Base-by-base conservation (phyloP, 2,329 filamentous ascomycete species). In the Ophiostoma montium region DNA sequence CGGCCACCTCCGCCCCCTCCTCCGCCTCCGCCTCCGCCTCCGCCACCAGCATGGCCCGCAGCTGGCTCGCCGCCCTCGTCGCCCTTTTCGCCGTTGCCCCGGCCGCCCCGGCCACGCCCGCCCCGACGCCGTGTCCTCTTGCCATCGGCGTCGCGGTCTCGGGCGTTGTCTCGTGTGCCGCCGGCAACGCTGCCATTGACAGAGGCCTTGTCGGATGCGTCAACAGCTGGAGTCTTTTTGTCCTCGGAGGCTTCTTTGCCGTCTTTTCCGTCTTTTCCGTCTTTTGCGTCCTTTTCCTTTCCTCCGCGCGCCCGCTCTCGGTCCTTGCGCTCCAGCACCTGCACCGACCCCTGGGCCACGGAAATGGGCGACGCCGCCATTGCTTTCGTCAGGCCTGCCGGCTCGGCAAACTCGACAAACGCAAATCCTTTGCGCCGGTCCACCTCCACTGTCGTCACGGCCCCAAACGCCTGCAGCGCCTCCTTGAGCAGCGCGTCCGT, bases 401-500 rank as follows among this genome's bases (percentile, higher is more conserved):
- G 74, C 19, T 87, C 80, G 10, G 76, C 75, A 66, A 95, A 96
- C 54, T 95, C 86, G 35, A 94, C 82, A 61, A 95, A 95, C 2
- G 88, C 90, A 59, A 95, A 94, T 0, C 88, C 88, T 63, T 95
- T 95, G 59, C 89, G 84, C 63, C 88, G 89, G 62, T 96, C 90
- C 48, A 96, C 90, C 58, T 95, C 90, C 16, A 95, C 86, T 55
- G 79, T 83, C 0, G 77, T 77, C 42, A 95, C 76, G 1, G 75
- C 64, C 2, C 90, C 90, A 57, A 87, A 94, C 0, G 68, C 65
- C 41, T 80, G 74, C 61, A 96, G 78, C 1, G 84, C 80, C 56
- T 83, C 75, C 57, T 83, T 80, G 2, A 96, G 76, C 0, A 88
- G 66, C 0, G 82, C 69, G 60, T 95, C 90, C 0, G 87, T 95